Evolutionary conservation across 495 filamentous ascomycete species (phyloP).

Genomic region (Hypomontagnella submonticulosa): DNA sequence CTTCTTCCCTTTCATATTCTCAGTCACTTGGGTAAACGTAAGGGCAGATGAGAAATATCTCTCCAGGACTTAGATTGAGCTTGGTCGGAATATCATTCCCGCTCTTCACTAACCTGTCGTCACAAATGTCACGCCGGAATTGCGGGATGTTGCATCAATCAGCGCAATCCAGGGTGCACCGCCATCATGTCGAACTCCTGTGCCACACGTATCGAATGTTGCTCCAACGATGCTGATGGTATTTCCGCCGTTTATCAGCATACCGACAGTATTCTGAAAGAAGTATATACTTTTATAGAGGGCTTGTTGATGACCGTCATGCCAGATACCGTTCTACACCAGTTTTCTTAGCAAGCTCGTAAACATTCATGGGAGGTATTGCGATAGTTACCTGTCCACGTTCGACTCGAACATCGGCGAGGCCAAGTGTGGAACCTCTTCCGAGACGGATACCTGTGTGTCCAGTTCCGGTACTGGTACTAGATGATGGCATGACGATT

Average conservation of each 20-base stretch:
- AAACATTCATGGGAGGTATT: background rate
- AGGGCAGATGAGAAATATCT: no score
- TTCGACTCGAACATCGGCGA: slow-evolving; percentile 52
- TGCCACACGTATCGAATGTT: slow-evolving; percentile 65
- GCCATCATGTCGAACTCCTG: slow-evolving; percentile 66
- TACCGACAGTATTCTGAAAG: slow-evolving; percentile 64
- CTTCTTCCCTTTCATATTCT: background rate
- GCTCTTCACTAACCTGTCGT: slow-evolving; percentile 44
- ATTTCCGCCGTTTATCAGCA: slow-evolving; percentile 70
- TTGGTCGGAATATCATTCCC: background rate
- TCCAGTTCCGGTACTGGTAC: slow-evolving; percentile 56
- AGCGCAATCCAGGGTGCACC: slow-evolving; percentile 55
- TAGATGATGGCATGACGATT: slow-evolving; percentile 66
- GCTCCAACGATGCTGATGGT: slow-evolving; percentile 61
- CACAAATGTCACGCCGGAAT: slow-evolving; percentile 52
- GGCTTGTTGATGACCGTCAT: slow-evolving; percentile 77
- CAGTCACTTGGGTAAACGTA: no score
- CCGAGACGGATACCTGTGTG: slow-evolving; percentile 74
- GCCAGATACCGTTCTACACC: slow-evolving; percentile 58
- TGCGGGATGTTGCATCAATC: slow-evolving; percentile 54
- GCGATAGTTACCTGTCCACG: slow-evolving; percentile 48
- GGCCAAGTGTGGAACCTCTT: slow-evolving; percentile 59
- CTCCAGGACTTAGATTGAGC: no score
- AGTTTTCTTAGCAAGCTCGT: slow-evolving; percentile 18
- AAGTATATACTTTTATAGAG: slow-evolving; percentile 75